Evolutionary conservation across 2,329 filamentous ascomycete genomes (phyloP), one percentile per base, ranked within the genome.

Genomic region (Microdochium trichocladiopsis): DNA sequence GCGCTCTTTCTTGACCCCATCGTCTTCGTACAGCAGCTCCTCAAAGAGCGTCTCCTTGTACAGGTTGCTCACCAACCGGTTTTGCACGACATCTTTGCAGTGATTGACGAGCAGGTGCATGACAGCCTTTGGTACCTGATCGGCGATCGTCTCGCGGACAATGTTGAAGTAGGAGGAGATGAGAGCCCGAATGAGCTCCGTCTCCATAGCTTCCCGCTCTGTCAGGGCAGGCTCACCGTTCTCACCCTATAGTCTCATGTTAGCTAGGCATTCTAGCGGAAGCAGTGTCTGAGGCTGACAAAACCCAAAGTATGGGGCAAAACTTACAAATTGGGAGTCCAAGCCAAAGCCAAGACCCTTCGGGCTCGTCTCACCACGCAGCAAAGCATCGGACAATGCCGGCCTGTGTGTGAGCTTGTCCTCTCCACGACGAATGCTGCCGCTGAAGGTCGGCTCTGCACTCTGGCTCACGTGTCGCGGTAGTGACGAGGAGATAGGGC

Each of bases 121-220:
- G 61, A 99, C 88, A 4, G 94, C 94, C 74, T 99, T 99, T 59
- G 94, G 94, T 11, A 99, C 94, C 72, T 97, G 93, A 67, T 99
- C 94, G 47, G 93, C 93, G 62, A 96, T 96, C n/a, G 90, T 93
- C 72, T 99, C 94, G 57, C 94, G 89, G 48, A 99, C 94, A 64
- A 99, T 99, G 69, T 96, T 95, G 78, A 99, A 99, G 77, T 99
- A 99, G 1, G 92, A 96, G 28, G 90, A 95, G 68, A 99, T 99
- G 52, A 99, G 82, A 48, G 92, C 89, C 48, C 93, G 88, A 67
- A 99, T 99, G 41, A 99, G 84, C 71, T 99, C 94, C 10, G 94
- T 97, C 73, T 99, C 94, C 76, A 99, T 88, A 47, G 91, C 88
- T 73, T 99, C 94, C 50, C 94, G 89, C 60, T 99, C 94, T 1